Conservation (phyloP, 306 rosid genomes). For the Spatholobus suberectus region DNA sequence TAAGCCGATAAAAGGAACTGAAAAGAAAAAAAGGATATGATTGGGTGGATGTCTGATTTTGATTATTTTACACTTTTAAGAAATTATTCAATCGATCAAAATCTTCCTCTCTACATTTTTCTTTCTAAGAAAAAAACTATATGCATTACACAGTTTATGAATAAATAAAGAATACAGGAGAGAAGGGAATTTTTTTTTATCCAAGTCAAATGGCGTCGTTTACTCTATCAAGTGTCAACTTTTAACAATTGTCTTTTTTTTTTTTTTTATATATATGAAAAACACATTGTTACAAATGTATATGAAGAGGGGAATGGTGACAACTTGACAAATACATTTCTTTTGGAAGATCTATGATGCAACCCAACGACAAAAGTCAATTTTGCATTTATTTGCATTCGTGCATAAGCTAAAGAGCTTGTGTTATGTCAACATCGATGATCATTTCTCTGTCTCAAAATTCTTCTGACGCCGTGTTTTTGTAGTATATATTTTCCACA, state of each 20-base stretch:
- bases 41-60: too few species aligned
- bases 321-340: background rate
- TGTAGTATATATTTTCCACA: background rate
- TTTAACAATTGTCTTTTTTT: background rate
- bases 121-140: too few species aligned
- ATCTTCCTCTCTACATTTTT: too few species aligned
- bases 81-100: too few species aligned
- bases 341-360: slow-evolving; percentile 21
- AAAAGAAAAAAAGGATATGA: too few species aligned
- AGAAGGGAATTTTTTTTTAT: too few species aligned
- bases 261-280: background rate
- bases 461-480: background rate
- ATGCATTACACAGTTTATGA: too few species aligned
- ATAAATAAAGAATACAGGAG: too few species aligned
- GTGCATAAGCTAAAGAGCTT: background rate
- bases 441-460: background rate
- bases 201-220: too few species aligned
- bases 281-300: background rate
- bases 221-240: background rate
- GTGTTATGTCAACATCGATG: slow-evolving; percentile 14
- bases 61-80: too few species aligned
- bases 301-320: background rate
- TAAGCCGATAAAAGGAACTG: too few species aligned
- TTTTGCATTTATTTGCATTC: background rate
- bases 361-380: slow-evolving; percentile 1